Evolutionary conservation across 192 early-diverging fungal species (phyloP), one percentile per base, ranked within the genome.

Genomic region (Coemansia sp.): DNA sequence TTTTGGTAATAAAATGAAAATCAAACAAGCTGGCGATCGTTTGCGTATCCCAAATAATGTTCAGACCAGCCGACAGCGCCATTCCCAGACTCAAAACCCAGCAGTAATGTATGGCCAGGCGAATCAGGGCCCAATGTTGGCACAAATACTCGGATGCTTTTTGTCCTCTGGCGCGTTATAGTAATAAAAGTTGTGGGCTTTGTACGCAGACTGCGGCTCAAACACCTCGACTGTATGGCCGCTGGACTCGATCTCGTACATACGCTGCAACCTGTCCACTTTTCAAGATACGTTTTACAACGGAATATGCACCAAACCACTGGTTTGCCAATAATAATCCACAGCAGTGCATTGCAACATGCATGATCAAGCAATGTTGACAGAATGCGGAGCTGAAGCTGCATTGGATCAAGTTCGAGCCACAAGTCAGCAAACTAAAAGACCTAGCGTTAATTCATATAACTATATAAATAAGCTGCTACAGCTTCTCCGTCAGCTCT

Each of bases 401-500:
- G 39, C n/a, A 78, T 23, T 4, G 67, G 64, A 26, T 56, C 45
- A n/a, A 43, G 7, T 26, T 6, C 0, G 67, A 63, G 58, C 60
- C 57, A 53, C 65, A 53, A 0, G 43, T 43, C 2, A 80, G 14
- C 16, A 73, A 49, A 2, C 49, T 31, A 22, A 73, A 57, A 11
- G 67, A 45, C 8, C 66, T 50, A 11, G 63, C 3, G 29, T 68
- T 59, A 6, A 21, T 5, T 49, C 61, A 80, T 50, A 62, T 68
- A 12, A 73, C 23, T 4, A 64, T 14, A 16, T 35, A 49, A 49
- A 16, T 7, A 49, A 50, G 22, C 9, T 50, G 31, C 53, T 72
- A 88, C 57, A 94, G 47, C 82, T 98, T 98, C 78, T 95, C 87
- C 25, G 88, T 94, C 47, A 98, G 73, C 81, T 98, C 95, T 41